Evolutionary conservation across 31 red algal species (phyloP).

Genomic region (Endocladia muricata): DNA sequence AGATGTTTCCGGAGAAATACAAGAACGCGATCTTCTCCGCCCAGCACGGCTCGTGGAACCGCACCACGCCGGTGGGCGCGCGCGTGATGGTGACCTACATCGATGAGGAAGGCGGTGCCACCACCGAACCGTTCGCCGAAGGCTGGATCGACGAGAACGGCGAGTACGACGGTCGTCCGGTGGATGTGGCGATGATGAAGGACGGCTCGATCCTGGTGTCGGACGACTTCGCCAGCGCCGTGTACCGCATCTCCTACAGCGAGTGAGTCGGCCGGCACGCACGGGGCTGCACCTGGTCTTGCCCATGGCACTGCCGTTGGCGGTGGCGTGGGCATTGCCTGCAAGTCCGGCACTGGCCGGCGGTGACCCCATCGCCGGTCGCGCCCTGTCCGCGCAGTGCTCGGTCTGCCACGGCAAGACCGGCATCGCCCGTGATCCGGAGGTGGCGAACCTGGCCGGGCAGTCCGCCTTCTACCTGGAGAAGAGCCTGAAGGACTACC

Average conservation of each 20-base stretch:
- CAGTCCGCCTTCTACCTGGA: neutral
- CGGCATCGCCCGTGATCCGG: neutral
- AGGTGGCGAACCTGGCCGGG: neutral
- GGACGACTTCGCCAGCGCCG: neutral
- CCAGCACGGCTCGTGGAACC: constrained; percentile 4
- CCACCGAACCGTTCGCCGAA: neutral
- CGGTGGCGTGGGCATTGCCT: neutral
- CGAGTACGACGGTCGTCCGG: neutral
- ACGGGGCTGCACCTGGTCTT: neutral
- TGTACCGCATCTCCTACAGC: neutral
- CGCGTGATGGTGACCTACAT: neutral
- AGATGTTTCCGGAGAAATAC: constrained; percentile 3
- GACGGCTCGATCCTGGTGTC: constrained; percentile 2
- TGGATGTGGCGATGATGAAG: neutral
- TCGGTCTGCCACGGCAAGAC: neutral
- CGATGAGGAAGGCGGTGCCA: neutral
- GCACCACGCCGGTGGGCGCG: neutral
- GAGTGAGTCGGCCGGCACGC: neutral
- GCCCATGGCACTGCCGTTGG: neutral
- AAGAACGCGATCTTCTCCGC: neutral
- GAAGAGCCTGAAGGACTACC: neutral
- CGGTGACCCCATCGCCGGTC: neutral
- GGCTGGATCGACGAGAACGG: neutral
- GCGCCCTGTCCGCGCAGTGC: too few relatives aligned
- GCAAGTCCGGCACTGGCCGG: neutral